Base-by-base conservation (phyloP, 768 basidiomycete genomes). In the Brasilioporus rufonigricans region DNA sequence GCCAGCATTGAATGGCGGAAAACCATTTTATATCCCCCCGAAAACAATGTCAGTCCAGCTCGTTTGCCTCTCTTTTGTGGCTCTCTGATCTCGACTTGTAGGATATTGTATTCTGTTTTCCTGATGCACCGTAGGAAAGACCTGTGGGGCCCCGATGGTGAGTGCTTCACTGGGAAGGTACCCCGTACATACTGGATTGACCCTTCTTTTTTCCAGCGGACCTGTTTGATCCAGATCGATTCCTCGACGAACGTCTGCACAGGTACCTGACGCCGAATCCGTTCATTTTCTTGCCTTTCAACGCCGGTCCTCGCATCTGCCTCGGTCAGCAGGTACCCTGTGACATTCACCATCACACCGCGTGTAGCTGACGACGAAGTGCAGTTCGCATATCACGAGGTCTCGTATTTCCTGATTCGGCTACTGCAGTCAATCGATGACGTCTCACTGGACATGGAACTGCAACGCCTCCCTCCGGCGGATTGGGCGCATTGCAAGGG, bases 1-100 rank as follows among this genome's bases (percentile, higher is more conserved):
- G 65, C 68, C 63, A 24, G 32, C 53, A 21, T 4, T 55, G 44
- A 41, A 63, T 24, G 68, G 63, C 13, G 67, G 78, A 33, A 78
- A 77, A 50, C 80, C 83, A 0, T 72, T 77, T 49, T 86, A 83
- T 55, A 73, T 86, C 36, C 82, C 84, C 0, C 71, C 79, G 1
- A 18, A 62, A 4, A 72, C 62, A n/a, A 57, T 23, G 69, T 73
- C 55, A 27, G 63, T 36, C 9, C 43, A 38, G 8, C 23, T 21
- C 50, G 40, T 23, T 5, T 21, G 5, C 33, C 36, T 36, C 14
- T 0, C 16, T 18, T 0, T 19, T 16, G 21, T 24, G 12, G 36
- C 18, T 2, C 21, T 39, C 54, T 50, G 5, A 54, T 29, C 48
- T 33, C 14, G 39, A 27, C 45, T 7, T 7, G 36, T 14, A 68